Evolutionary conservation across 805 yeast species (phyloP), one percentile per base, ranked within the genome.

Genomic region (Metschnikowia koreensis): DNA sequence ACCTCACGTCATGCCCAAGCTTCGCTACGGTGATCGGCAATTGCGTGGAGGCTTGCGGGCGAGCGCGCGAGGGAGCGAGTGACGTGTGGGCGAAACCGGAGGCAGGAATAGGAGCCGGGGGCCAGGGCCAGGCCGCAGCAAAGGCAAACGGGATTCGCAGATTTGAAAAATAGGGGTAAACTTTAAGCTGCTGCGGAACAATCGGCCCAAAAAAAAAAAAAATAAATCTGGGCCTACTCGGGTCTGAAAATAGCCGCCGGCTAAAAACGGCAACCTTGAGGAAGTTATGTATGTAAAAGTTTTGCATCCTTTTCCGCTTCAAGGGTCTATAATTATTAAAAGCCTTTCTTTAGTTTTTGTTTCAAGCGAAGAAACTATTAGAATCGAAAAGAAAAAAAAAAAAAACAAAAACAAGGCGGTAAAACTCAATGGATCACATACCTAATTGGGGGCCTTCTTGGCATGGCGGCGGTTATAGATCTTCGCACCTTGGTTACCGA

Each of bases 71-170:
- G 43, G 44, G 49, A 36, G 43, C 44, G 44, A 38, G 49, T 44
- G 46, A 44, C 52, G 41, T 41, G 48, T 44, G 48, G 26, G 44
- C 45, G 41, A n/a, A 31, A n/a, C 41, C 28, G 41, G 34, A 15
- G 52, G 49, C 52, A 44, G 45, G 52, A 50, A 50, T 45, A 50
- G 52, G 52, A 50, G 52, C 45, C 46, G 46, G 43, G 43, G 46
- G 46, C 52, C 41, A 29, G 46, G 48, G 52, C 46, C 52, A 44
- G 46, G 48, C 46, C 52, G 46, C 43, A 33, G 40, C 38, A 15
- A 12, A 34, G 28, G 29, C 38, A 31, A 39, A 46, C 22, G 22
- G 22, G 22, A 22, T 22, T 22, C 22, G 22, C 22, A 22, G 22
- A 22, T 22, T 22, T 22, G 22, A 22, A 22, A 22, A 22, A 22